Evolutionary conservation across 2,329 filamentous ascomycete species (phyloP).

Genomic region (Nannizziopsis arthrosporioides): DNA sequence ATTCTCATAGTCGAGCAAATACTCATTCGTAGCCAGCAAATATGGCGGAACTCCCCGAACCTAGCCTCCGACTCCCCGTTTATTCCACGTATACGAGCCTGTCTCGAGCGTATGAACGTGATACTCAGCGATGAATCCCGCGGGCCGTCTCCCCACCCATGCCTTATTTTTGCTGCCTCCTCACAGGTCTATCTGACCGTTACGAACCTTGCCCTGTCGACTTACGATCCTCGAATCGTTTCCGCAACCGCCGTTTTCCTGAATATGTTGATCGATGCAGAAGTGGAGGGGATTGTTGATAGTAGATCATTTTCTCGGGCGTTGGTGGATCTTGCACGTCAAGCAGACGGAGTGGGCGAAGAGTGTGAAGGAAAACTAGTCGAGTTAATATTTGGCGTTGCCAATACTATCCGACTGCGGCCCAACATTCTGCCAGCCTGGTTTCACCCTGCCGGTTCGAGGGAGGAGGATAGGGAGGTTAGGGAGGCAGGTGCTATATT

Average conservation of each 20-base stretch:
- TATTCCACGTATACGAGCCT: slow-evolving; percentile 39
- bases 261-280: slow-evolving; percentile 84
- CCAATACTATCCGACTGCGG: slow-evolving; percentile 86
- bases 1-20: not conserved
- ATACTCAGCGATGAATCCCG: slow-evolving; percentile 83
- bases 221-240: slow-evolving; percentile 75
- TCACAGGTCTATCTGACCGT: slow-evolving; percentile 85
- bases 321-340: slow-evolving; percentile 72
- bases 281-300: slow-evolving; percentile 89
- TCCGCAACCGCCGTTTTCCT: slow-evolving; percentile 77
- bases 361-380: slow-evolving; percentile 83
- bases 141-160: slow-evolving; percentile 78
- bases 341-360: slow-evolving; percentile 48
- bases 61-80: slow-evolving; percentile 42
- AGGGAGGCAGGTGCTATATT: slow-evolving; percentile 50
- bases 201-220: slow-evolving; percentile 75
- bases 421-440: slow-evolving; percentile 78
- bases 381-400: slow-evolving; percentile 88
- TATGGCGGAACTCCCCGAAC: slow-evolving; percentile 47
- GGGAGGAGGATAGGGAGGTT: slow-evolving; percentile 29
- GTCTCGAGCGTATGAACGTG: slow-evolving; percentile 46
- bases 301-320: slow-evolving; percentile 75
- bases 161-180: slow-evolving; percentile 72
- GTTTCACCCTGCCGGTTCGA: slow-evolving; percentile 56
- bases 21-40: slow-evolving; percentile 35